Conservation (phyloP, 805 yeast genomes). For the Ogataea degrootiae region DNA sequence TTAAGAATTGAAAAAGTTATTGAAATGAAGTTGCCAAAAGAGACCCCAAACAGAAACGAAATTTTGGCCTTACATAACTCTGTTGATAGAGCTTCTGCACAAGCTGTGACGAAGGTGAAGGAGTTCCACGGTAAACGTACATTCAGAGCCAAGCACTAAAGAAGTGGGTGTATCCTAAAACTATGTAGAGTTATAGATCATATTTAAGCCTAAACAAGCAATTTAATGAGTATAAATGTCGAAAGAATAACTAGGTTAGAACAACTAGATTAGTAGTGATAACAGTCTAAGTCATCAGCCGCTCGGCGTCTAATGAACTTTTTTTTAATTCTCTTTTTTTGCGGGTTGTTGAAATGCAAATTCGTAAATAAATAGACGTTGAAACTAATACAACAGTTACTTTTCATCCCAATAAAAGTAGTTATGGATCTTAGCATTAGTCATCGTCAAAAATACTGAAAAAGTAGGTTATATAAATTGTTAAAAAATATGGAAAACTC, state of each 20-base stretch:
- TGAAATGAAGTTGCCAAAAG: slow-evolving; percentile 78
- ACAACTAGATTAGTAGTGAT: too few relatives aligned
- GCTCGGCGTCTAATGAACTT: too few relatives aligned
- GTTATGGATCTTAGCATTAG: background rate
- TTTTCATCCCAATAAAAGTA: background rate
- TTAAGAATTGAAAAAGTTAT: slow-evolving; percentile 85
- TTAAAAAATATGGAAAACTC: background rate
- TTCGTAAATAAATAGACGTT: too few relatives aligned
- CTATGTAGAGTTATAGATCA: too few relatives aligned
- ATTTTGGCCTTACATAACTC: slow-evolving; percentile 76
- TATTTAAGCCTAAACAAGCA: too few relatives aligned
- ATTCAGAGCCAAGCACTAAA: slow-evolving; percentile 6
- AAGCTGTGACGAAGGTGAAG: slow-evolving; percentile 77
- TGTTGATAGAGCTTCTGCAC: slow-evolving; percentile 88
- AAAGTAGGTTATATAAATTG: background rate
- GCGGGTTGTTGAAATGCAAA: too few relatives aligned
- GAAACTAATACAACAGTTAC: background rate
- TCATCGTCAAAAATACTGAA: background rate
- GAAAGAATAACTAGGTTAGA: too few relatives aligned
- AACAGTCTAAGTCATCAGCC: too few relatives aligned
- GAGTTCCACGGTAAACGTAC: slow-evolving; percentile 43
- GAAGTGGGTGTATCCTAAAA: background rate
- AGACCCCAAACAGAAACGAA: slow-evolving; percentile 69
- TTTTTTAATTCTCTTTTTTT: too few relatives aligned
- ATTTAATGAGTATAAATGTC: too few relatives aligned